Evolutionary conservation across 2,329 filamentous ascomycete genomes (phyloP).

Genomic region (Colletotrichum gloeosporioides): DNA sequence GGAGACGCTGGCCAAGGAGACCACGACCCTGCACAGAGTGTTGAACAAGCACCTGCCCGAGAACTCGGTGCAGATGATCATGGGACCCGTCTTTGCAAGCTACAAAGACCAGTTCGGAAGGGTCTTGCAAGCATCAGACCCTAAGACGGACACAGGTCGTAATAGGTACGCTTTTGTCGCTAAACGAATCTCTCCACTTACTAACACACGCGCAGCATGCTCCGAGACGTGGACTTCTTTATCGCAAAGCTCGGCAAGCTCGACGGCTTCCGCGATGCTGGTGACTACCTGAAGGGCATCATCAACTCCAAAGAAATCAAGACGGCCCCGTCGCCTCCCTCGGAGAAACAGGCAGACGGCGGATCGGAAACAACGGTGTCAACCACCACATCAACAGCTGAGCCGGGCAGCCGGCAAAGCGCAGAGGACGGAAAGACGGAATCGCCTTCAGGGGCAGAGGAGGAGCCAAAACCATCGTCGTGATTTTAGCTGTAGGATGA

Average conservation of each 20-base stretch:
- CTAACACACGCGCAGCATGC: conserved; percentile 61
- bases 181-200: neutral
- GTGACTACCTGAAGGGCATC: conserved; percentile 70
- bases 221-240: conserved; percentile 78
- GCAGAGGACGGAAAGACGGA: conserved; percentile 13
- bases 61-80: conserved; percentile 78
- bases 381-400: conserved; percentile 1
- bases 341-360: conserved; percentile 8
- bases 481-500: neutral
- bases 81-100: conserved; percentile 81
- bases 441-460: conserved; percentile 13
- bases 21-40: conserved; percentile 81
- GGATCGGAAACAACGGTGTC: conserved; percentile 12
- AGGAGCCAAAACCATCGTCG: conserved; percentile 15
- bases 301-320: conserved; percentile 63
- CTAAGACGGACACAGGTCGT: conserved; percentile 72
- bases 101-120: conserved; percentile 82
- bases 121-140: conserved; percentile 68
- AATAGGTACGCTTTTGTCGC: conserved; percentile 64
- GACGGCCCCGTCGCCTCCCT: conserved; percentile 22
- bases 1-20: conserved; percentile 88
- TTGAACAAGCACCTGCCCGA: conserved; percentile 83
- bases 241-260: conserved; percentile 75
- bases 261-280: conserved; percentile 78
- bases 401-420: conserved; percentile 9